Percentiles rank a stretch among this genome's conserved stretches.
phyloP scores from a whole-genome alignment of 106 monocot species.

The Dendrobium catenatum region DNA sequence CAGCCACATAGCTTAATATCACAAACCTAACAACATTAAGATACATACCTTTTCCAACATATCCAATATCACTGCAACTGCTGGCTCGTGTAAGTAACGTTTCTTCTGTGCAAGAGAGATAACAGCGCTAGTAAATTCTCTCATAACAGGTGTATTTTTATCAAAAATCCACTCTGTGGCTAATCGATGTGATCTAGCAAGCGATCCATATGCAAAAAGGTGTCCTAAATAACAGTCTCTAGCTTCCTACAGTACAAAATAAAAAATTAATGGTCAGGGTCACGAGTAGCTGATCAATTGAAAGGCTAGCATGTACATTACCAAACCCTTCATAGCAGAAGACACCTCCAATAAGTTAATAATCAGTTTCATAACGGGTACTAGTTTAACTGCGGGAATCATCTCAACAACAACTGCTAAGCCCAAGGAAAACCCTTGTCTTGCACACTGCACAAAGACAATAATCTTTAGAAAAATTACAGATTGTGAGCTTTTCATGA shows the following conservation, averaged over 20 bases:
- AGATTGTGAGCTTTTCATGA: background rate
- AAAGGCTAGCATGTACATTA: conserved; percentile 10
- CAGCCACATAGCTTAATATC: background rate
- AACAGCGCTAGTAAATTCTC: conserved; percentile 50
- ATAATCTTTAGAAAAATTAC: background rate
- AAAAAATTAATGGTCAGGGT: background rate
- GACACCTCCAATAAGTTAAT: conserved; percentile 49
- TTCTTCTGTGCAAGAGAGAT: conserved; percentile 71
- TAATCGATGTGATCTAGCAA: conserved; percentile 74
- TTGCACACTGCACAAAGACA: conserved; percentile 66
- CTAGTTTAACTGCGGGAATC: conserved; percentile 48
- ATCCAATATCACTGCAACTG: conserved; percentile 64
- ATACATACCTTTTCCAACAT: conserved; percentile 48
- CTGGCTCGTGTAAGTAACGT: conserved; percentile 75
- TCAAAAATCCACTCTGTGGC: conserved; percentile 37
- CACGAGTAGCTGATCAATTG: background rate
- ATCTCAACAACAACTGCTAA: conserved; percentile 42
- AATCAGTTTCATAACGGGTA: conserved; percentile 63
- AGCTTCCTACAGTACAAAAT: conserved; percentile 50
- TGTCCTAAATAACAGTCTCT: conserved; percentile 80
- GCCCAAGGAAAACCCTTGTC: conserved; percentile 92
- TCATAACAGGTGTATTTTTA: conserved; percentile 32
- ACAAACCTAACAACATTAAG: background rate
- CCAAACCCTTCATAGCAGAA: conserved; percentile 85
- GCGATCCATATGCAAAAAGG: conserved; percentile 82